phyloP scores from a whole-genome alignment of 768 basidiomycete species.

The Leccinellum luteum region DNA sequence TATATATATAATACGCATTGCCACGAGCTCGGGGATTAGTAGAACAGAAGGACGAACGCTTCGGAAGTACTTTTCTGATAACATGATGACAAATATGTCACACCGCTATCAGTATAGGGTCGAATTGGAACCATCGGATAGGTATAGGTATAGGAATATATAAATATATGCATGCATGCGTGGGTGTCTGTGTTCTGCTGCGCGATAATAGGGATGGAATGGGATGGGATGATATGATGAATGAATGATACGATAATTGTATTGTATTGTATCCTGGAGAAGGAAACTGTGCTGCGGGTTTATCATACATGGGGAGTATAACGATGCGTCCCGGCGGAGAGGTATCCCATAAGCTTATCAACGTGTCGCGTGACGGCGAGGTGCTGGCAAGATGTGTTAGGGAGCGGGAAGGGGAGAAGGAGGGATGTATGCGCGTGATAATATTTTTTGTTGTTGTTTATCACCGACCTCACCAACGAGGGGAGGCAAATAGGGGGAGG shows the following conservation, averaged over 20 bases:
- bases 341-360: conserved; percentile 21
- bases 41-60: not conserved
- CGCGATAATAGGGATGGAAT: not conserved
- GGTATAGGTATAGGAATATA: not conserved
- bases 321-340: not conserved
- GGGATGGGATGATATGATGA: not conserved
- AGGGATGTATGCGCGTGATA: conserved; percentile 2
- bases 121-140: not conserved
- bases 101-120: not conserved
- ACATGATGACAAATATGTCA: not conserved
- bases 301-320: not conserved
- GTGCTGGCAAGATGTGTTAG: conserved; percentile 1
- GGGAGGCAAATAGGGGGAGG: not conserved
- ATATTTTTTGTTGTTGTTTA: not conserved
- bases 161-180: not conserved
- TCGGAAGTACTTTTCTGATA: not conserved
- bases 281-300: not conserved
- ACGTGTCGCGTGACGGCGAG: conserved; percentile 11
- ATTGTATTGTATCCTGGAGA: not conserved
- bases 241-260: not conserved
- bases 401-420: too few species aligned
- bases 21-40: not conserved
- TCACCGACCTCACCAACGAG: conserved; percentile 2
- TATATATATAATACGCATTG: not conserved
- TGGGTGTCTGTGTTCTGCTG: not conserved